A percentile compares a stretch with the other conserved stretches of the same genome.
These are phyloP conservation scores for Candida nanaspora DNA, from an alignment of 805 yeast genomes.

Conservation along the genomic window DNA sequence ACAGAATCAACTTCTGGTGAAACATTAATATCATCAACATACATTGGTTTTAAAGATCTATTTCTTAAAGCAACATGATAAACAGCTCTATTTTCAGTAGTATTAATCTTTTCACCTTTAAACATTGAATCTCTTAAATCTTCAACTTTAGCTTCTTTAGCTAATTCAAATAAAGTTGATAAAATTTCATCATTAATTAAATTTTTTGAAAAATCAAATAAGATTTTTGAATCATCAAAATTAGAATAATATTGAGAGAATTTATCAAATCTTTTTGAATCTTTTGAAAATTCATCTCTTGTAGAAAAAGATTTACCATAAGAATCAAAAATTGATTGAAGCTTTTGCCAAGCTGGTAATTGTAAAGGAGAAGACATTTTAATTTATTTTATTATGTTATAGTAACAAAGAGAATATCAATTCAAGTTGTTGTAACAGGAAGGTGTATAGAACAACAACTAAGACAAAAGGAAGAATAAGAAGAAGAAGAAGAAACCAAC, in stretches of 20 bases:
- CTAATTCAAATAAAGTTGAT: conserved; percentile 61
- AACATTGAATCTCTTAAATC: conserved; percentile 85
- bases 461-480: no score
- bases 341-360: conserved; percentile 77
- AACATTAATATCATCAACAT: conserved; percentile 84
- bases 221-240: conserved; percentile 79
- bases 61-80: conserved; percentile 96
- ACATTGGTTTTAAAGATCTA: conserved; percentile 77
- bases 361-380: conserved; percentile 35
- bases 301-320: conserved; percentile 68
- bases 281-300: conserved; percentile 69
- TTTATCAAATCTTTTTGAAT: conserved; percentile 68
- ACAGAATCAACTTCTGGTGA: conserved; percentile 89
- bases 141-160: conserved; percentile 86
- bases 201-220: conserved; percentile 95
- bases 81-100: conserved; percentile 95
- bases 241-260: conserved; percentile 73
- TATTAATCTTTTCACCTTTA: conserved; percentile 87
- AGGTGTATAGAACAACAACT: no score
- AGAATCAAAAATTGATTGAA: conserved; percentile 63
- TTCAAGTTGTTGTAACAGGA: no score
- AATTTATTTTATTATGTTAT: background rate
- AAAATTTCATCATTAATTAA: conserved; percentile 81
- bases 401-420: background rate
- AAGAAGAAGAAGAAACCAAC: no score